Evolutionary conservation across 2,329 filamentous ascomycete species (phyloP).

Genomic region (Capronia epimyces): DNA sequence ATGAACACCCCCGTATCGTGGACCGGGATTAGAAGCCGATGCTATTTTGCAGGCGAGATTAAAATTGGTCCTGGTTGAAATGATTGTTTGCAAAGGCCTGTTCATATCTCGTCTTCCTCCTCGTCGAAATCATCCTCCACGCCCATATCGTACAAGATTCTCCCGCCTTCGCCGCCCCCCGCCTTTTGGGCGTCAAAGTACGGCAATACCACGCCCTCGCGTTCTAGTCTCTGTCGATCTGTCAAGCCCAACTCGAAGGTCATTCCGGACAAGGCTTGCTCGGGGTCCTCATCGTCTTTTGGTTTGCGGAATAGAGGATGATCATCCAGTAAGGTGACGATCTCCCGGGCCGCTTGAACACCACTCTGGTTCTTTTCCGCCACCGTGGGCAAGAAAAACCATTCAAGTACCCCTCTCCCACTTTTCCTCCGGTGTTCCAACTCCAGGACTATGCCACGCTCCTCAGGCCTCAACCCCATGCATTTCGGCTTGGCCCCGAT

Average conservation of each 20-base stretch:
- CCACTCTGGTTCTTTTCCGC: conserved; percentile 31
- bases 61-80: not conserved
- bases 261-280: conserved; percentile 57
- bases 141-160: conserved; percentile 96
- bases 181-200: conserved; percentile 95
- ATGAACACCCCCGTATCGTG: not conserved
- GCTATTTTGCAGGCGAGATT: not conserved
- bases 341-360: conserved; percentile 44
- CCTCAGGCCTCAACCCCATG: conserved; percentile 11
- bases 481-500: conserved; percentile 51
- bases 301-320: conserved; percentile 62
- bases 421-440: conserved; percentile 83
- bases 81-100: not conserved
- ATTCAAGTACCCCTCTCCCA: conserved; percentile 70
- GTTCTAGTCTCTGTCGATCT: conserved; percentile 78
- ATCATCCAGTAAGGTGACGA: conserved; percentile 63
- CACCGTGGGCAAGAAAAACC: conserved; percentile 50
- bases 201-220: conserved; percentile 84
- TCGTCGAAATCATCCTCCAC: conserved; percentile 95
- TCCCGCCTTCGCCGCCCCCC: conserved; percentile 70
- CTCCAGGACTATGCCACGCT: conserved; percentile 63
- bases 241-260: conserved; percentile 86
- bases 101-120: conserved; percentile 82
- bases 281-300: conserved; percentile 37
- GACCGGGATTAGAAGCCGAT: not conserved